A percentile compares a stretch with the other conserved stretches of the same genome.
Evolutionary conservation across 1,139 yeast species (phyloP).

Genomic region (Diutina mesorugosa): DNA sequence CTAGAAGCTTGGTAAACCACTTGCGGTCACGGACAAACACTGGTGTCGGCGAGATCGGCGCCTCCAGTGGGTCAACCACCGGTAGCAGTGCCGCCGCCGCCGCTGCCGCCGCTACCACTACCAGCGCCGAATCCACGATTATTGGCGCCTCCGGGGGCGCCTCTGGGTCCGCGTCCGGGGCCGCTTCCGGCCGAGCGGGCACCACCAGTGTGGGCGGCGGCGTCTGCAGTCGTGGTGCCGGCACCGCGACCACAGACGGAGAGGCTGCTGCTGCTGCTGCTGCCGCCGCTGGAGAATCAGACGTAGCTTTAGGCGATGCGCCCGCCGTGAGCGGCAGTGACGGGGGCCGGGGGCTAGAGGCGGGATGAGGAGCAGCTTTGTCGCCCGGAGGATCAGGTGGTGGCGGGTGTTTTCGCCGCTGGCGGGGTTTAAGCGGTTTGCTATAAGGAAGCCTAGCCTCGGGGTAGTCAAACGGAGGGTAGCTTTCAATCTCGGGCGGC

Average conservation of each 20-base stretch:
- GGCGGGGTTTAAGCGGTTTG: not conserved
- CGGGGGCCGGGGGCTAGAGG: no score
- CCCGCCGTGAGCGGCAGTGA: no score
- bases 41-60: conserved; percentile 11
- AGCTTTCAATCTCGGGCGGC: conserved; percentile 17
- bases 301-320: no score
- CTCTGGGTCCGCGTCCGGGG: no score
- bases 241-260: not conserved
- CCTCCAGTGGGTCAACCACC: not conserved
- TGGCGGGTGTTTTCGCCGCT: not conserved
- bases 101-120: not conserved
- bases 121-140: not conserved
- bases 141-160: no score
- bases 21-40: conserved; percentile 26
- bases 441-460: not conserved
- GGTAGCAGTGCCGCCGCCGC: not conserved
- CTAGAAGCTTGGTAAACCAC: conserved; percentile 25
- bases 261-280: not conserved
- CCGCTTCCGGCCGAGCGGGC: no score
- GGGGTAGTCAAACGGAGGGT: conserved; percentile 21
- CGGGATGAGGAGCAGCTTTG: no score
- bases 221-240: not conserved
- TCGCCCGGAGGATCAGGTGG: no score
- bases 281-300: not conserved
- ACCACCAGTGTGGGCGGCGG: not conserved